Percentiles rank a stretch among this genome's conserved stretches.
Evolutionary conservation across 495 filamentous ascomycete genomes (phyloP).

Genomic region (Hyphodiscus hymeniophilus): DNA sequence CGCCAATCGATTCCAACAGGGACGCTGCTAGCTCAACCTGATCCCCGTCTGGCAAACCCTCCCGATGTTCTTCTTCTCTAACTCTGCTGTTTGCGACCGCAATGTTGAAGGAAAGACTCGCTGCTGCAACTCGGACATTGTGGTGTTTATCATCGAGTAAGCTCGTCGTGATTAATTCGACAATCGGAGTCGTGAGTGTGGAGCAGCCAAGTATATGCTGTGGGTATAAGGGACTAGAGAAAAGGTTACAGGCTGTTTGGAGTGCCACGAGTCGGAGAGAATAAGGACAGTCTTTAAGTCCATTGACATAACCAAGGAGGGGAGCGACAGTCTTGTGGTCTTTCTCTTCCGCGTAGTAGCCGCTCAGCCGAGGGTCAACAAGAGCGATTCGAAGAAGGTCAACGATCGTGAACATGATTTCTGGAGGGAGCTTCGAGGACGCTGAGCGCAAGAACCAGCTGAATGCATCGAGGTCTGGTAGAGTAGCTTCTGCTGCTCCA

Average conservation of each 20-base stretch:
- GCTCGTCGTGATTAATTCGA: slow-evolving; percentile 40
- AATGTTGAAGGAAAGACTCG: slow-evolving; percentile 79
- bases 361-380: slow-evolving; percentile 74
- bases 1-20: slow-evolving; percentile 63
- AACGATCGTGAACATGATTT: slow-evolving; percentile 65
- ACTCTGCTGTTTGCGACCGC: slow-evolving; percentile 58
- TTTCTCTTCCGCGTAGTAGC: slow-evolving; percentile 73
- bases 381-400: slow-evolving; percentile 75
- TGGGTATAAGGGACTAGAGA: slow-evolving; percentile 51
- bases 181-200: slow-evolving; percentile 31
- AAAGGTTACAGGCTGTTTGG: slow-evolving; percentile 53
- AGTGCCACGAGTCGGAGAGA: slow-evolving; percentile 73
- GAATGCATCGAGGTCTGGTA: slow-evolving; percentile 52
- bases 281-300: slow-evolving; percentile 53
- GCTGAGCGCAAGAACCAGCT: slow-evolving; percentile 42
- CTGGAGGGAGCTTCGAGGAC: slow-evolving; percentile 41
- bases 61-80: slow-evolving; percentile 47
- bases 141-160: slow-evolving; percentile 46
- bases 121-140: slow-evolving; percentile 62
- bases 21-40: slow-evolving; percentile 75
- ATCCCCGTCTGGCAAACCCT: slow-evolving; percentile 54
- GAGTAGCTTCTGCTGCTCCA: slow-evolving; percentile 48
- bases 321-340: slow-evolving; percentile 53
- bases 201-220: slow-evolving; percentile 31
- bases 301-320: slow-evolving; percentile 52